Evolutionary conservation across 352 stramenopile species (phyloP).

Genomic region (Phytophthora pinifolia): DNA sequence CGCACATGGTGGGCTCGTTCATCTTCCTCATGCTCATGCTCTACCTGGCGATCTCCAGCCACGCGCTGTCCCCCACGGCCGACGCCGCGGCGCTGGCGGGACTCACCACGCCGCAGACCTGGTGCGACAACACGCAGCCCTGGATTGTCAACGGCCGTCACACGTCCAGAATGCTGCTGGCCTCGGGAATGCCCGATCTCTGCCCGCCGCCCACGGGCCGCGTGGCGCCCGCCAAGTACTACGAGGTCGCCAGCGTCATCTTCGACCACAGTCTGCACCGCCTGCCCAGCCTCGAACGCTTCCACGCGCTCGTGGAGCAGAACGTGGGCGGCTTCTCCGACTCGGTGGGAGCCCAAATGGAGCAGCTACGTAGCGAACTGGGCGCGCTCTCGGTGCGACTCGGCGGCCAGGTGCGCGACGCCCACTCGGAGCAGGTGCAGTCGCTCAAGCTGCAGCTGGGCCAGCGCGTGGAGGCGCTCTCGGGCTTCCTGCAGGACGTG

Average conservation of each 20-base stretch:
- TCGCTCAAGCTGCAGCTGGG: slow-evolving; percentile 59
- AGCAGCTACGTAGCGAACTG: slow-evolving; percentile 65
- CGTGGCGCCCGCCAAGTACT: slow-evolving; percentile 48
- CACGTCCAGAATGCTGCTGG: slow-evolving; percentile 49
- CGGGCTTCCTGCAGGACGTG: slow-evolving; percentile 64
- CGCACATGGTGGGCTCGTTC: slow-evolving; percentile 83
- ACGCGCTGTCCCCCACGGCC: slow-evolving; percentile 32
- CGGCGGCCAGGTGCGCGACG: slow-evolving; percentile 39
- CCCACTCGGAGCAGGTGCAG: slow-evolving; percentile 53
- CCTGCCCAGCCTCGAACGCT: slow-evolving; percentile 78
- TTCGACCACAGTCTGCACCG: slow-evolving; percentile 86
- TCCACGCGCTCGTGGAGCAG: slow-evolving; percentile 71
- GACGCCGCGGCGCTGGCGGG: slow-evolving; percentile 13
- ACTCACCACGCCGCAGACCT: slow-evolving; percentile 25
- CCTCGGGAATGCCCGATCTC: slow-evolving; percentile 38
- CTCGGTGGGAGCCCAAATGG: slow-evolving; percentile 62
- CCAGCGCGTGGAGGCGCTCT: slow-evolving; percentile 67
- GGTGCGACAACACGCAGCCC: slow-evolving; percentile 31
- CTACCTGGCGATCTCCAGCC: slow-evolving; percentile 64
- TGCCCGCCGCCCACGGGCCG: slow-evolving; percentile 36
- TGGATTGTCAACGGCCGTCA: slow-evolving; percentile 54
- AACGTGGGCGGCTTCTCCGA: slow-evolving; percentile 76
- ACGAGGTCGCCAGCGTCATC: slow-evolving; percentile 76
- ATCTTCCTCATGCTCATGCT: slow-evolving; percentile 83
- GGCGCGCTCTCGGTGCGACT: slow-evolving; percentile 54